Evolutionary conservation across 805 yeast species (phyloP).

Genomic region (Wickerhamiella bombiphila): DNA sequence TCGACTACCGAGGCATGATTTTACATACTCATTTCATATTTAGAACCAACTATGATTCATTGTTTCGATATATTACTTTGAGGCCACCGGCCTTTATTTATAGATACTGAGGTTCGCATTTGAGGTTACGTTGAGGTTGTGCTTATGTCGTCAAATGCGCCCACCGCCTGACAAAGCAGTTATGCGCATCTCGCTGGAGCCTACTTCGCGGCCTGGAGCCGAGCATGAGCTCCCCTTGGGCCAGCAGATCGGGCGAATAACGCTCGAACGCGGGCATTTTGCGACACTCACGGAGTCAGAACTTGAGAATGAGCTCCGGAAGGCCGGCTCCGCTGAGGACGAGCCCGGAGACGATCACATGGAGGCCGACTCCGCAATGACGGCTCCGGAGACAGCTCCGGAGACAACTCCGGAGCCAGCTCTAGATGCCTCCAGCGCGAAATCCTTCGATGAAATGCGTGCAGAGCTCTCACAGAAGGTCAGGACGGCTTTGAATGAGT

Average conservation of each 20-base stretch:
- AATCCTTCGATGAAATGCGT: conserved; percentile 17
- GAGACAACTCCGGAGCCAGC: not conserved
- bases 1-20: too few relatives aligned
- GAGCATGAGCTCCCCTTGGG: conserved; percentile 15
- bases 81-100: too few relatives aligned
- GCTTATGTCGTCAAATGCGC: too few relatives aligned
- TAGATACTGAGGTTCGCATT: too few relatives aligned
- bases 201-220: conserved; percentile 5
- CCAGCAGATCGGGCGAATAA: conserved; percentile 40
- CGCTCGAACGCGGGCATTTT: conserved; percentile 41
- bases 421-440: not conserved
- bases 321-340: conserved; percentile 7
- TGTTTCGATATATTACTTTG: too few relatives aligned
- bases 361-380: not conserved
- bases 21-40: too few relatives aligned
- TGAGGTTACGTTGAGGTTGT: too few relatives aligned
- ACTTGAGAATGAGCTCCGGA: conserved; percentile 31
- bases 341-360: conserved; percentile 23
- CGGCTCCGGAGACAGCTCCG: not conserved
- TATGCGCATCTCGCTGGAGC: conserved; percentile 18
- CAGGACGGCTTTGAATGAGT: conserved; percentile 65
- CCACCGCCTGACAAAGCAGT: too few relatives aligned
- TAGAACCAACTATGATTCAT: too few relatives aligned
- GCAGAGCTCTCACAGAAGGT: conserved; percentile 17
- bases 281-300: conserved; percentile 42